Evolutionary conservation across 257 asterid genomes (phyloP), one percentile per base, ranked within the genome.

Genomic region (Solanum chilense): DNA sequence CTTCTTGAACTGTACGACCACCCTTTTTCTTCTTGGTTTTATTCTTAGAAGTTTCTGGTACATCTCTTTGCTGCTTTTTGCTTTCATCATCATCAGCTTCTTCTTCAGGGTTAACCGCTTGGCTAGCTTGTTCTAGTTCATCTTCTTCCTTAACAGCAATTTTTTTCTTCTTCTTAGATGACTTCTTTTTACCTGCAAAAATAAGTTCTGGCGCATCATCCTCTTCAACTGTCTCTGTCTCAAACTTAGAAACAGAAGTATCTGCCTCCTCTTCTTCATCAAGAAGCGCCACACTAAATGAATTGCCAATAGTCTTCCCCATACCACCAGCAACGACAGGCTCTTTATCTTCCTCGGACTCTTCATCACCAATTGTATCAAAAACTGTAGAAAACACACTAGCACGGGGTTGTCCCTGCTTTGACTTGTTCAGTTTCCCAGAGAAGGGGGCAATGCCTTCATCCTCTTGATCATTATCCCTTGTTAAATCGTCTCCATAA

Each of bases 141-240:
- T 52, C 86, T 85, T 62, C 70, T 62, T n/a, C 70, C 70, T 5
- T 62, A 77, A 44, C 62, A 77, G 86, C 90, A 90, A 52, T 87
- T 27, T 62, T 83, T 89, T 86, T 92, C 92, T 92, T 94, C 95
- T 95, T 95, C 90, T 92, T 95, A 80, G 98, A 93, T 8, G 98
- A 90, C 89, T 95, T 97, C 94, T 97, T 96, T 87, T 96, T 96
- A 35, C 98, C 98, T 56, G 98, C 92, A 87, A 97, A 95, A 78
- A 85, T 87, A 88, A 93, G 70, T 23, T 31, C 91, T 2, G 90
- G 64, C 11, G 58, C 87, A 87, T 94, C 95, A 87, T 85, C 93
- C 85, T 90, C 94, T 86, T 83, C 93, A 42, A 52, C 89, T 85
- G 87, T 85, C 83, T 90, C 93, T 84, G 85, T 88, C 27, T 86